phyloP scores from a whole-genome alignment of 768 basidiomycete species.

The Leccinum pellstonianum region DNA sequence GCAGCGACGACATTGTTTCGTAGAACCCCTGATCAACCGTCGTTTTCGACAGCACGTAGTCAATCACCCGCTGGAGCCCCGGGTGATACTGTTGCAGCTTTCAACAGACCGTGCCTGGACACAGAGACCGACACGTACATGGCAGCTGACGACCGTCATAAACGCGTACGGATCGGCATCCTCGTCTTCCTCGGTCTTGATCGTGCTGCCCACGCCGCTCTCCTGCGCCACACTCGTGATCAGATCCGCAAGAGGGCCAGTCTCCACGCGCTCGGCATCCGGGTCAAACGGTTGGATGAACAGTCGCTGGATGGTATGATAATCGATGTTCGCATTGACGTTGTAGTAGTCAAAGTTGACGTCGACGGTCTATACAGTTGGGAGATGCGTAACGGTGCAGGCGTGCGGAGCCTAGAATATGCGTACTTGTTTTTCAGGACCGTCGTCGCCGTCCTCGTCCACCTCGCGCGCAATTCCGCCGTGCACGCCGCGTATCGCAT shows the following conservation, averaged over 20 bases:
- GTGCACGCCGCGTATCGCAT: no score
- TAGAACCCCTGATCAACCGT: no score
- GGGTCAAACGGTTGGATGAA: constrained; percentile 63
- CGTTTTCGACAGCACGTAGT: no score
- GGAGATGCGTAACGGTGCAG: background rate
- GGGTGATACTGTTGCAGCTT: constrained; percentile 56
- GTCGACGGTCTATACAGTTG: constrained; percentile 17
- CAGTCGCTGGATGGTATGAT: constrained; percentile 79
- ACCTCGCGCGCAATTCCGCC: constrained; percentile 10
- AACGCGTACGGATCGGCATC: no score
- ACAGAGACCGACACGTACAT: no score
- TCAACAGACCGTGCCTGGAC: background rate
- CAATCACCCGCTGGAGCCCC: constrained; percentile 39
- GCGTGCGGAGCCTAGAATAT: background rate
- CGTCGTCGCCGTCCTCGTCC: constrained; percentile 34
- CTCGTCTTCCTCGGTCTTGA: no score
- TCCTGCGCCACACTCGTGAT: constrained; percentile 73
- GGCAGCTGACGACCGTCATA: no score
- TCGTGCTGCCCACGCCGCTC: constrained; percentile 43
- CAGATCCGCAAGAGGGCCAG: constrained; percentile 76
- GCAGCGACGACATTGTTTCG: no score
- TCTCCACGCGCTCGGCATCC: constrained; percentile 71
- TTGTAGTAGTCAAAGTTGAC: constrained; percentile 86
- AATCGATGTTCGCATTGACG: constrained; percentile 78
- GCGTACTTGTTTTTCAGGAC: constrained; percentile 41